Base-by-base conservation (phyloP, 176 grass and related monocot genomes). In the Hyparrhenia diplandra region DNA sequence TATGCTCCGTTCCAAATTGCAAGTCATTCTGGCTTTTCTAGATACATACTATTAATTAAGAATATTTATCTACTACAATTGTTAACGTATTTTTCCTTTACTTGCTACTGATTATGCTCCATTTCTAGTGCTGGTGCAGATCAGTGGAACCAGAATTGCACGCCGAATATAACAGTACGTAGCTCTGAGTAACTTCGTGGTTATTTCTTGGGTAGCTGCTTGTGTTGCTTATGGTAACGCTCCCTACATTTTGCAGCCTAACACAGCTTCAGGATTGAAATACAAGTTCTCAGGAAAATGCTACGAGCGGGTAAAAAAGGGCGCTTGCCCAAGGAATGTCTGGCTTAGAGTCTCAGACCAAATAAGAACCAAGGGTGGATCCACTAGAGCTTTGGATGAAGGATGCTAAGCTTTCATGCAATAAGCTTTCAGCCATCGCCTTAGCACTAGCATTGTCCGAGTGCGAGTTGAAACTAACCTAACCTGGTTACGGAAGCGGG, bases 211-310 rank as follows among this genome's bases (percentile, higher is more conserved):
- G 17, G 31, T 27, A 82, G 31, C 13, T 77, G 41, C 31, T 71
- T 20, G 36, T 20, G 59, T 70, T n/a, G 10, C 54, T 71, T 43
- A 77, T 71, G 25, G 5, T 73, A 25, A 63, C 29, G 3, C 9
- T 49, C 16, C 6, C 72, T 30, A 9, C 14, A 32, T 74, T 64
- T 81, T 75, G 32, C 42, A 83, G 80, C 52, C 25, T 49, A 83
- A 90, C 18, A 4, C 67, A 28, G 47, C 20, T 66, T 42, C 74
- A 69, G 74, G 67, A 47, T 23, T 62, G 27, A 63, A 78, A 67
- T 69, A 63, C 74, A 83, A 75, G 71, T 89, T 85, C 55, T 85
- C 82, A 13, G 88, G 88, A 68, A 90, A 83, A 86, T 86, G 74
- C 47, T 90, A 86, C 5, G 40, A 64, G 58, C 79, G 80, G 8